Evolutionary conservation across 2,329 filamentous ascomycete genomes (phyloP).

Genomic region (Aspergillus tamarii): DNA sequence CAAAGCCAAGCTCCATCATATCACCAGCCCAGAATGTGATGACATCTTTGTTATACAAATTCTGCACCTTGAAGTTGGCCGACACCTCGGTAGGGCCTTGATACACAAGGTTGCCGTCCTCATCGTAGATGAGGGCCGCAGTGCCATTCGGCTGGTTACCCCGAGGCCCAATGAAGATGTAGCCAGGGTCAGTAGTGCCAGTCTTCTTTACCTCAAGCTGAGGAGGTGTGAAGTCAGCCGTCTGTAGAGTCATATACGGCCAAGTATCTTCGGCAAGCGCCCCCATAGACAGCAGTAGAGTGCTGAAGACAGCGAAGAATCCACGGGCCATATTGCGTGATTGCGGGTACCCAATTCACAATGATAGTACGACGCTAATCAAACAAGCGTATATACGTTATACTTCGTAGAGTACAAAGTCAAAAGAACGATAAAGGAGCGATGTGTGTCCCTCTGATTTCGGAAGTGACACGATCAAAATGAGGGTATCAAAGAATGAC

Average conservation of each 20-base stretch:
- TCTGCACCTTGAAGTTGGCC: conserved; percentile 40
- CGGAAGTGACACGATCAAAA: not conserved
- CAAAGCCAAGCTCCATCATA: conserved; percentile 31
- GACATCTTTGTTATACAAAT: conserved; percentile 36
- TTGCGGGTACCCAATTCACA: not conserved
- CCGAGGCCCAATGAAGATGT: conserved; percentile 39
- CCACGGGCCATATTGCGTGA: conserved; percentile 15
- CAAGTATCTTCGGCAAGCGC: conserved; percentile 22
- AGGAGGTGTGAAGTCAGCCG: conserved; percentile 28
- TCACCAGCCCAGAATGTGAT: conserved; percentile 42
- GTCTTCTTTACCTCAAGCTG: conserved; percentile 35
- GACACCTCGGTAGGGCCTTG: conserved; percentile 37
- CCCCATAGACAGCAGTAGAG: conserved; percentile 21
- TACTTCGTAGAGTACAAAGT: not conserved
- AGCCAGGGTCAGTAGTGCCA: conserved; percentile 36
- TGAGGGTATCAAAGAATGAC: not conserved
- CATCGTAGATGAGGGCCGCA: conserved; percentile 41
- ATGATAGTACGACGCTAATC: not conserved
- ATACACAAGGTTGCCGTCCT: conserved; percentile 40
- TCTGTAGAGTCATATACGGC: conserved; percentile 22
- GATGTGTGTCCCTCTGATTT: not conserved
- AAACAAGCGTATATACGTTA: not conserved
- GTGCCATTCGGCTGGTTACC: conserved; percentile 30
- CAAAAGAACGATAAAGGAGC: not conserved
- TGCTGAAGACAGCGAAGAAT: conserved; percentile 16